phyloP scores from a whole-genome alignment of 345 rosid genomes.

The Luvunga scandens region DNA sequence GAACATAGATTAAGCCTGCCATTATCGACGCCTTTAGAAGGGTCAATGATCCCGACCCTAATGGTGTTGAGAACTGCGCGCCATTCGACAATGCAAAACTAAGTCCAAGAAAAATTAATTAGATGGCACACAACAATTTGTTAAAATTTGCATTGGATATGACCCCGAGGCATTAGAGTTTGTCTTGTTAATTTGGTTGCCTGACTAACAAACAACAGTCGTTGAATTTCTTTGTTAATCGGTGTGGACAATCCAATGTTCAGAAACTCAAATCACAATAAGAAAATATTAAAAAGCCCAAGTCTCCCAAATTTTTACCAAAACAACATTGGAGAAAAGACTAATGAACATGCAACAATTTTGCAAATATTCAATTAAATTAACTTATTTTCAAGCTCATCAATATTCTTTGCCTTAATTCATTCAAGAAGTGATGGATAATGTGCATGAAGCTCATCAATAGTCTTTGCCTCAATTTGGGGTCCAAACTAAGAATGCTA shows the following conservation, averaged over 20 bases:
- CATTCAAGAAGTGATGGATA: not conserved
- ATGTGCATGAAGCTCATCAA: not conserved
- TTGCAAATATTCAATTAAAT: not conserved
- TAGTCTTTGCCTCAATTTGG: no score
- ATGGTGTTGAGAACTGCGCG: slow-evolving; percentile 32
- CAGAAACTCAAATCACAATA: no score
- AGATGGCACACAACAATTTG: not conserved
- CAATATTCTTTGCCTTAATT: no score
- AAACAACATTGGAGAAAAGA: not conserved
- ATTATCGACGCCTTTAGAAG: slow-evolving; percentile 28
- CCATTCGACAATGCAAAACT: slow-evolving; percentile 2
- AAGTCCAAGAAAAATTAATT: not conserved
- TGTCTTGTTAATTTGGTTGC: not conserved
- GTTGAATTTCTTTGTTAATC: not conserved
- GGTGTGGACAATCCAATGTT: not conserved
- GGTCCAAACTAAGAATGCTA: not conserved
- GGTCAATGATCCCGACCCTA: slow-evolving; percentile 30
- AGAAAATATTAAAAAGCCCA: not conserved
- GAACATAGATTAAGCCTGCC: slow-evolving; percentile 29
- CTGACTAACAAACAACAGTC: not conserved
- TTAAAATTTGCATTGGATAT: slow-evolving; percentile 13
- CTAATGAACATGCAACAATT: not conserved
- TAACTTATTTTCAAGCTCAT: not conserved
- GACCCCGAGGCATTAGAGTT: not conserved
- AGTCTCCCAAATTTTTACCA: not conserved